Base-by-base conservation (phyloP, 345 rosid genomes). In the Arabis hirsuta region DNA sequence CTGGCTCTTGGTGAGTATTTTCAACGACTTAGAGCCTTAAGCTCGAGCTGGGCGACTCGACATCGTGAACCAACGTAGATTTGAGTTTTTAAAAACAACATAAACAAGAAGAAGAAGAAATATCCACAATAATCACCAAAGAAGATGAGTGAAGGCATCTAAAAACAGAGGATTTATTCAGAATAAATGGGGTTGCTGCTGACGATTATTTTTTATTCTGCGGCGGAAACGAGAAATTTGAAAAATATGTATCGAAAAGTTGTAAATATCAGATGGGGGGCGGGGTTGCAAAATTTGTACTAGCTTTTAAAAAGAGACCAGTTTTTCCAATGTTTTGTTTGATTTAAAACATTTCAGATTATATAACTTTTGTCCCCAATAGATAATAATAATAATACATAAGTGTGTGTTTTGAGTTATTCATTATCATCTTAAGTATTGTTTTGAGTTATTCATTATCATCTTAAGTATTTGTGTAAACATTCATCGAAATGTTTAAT, bases 1-100 rank as follows among this genome's bases (percentile, higher is more conserved):
- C 83, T 90, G 19, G 94, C 90, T 12, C 79, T 90, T 71, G 97
- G 96, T 27, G 96, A 95, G 81, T 91, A 91, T 82, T 87, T 85
- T 65, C 87, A 88, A 65, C 83, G 94, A 54, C 88, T 88, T 34
- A 80, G 91, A 50, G 88, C 82, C 44, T 70, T 91, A 61, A 95
- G 97, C 70, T 73, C 84, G 27, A 69, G 82, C 22, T 91, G 96
- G 96, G 86, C 88, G 7, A 76, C 79, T 43, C 85, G 84, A 46
- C 83, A 80, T 46, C 86, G 73, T 1, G 88, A 91, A 63, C 86
- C 96, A 72, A 77, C 80, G 19, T 76, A 76, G 66, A 50, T 74
- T 59, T 34, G 56, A 50, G 62, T 38, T 55, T n/a, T 59, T 60
- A 0, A 29, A 41, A 16, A 24, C 41, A 52, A 51, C 24, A 14